Evolutionary conservation across 2,329 filamentous ascomycete genomes (phyloP), one percentile per base, ranked within the genome.

Genomic region (Pseudogymnoascus sp.): DNA sequence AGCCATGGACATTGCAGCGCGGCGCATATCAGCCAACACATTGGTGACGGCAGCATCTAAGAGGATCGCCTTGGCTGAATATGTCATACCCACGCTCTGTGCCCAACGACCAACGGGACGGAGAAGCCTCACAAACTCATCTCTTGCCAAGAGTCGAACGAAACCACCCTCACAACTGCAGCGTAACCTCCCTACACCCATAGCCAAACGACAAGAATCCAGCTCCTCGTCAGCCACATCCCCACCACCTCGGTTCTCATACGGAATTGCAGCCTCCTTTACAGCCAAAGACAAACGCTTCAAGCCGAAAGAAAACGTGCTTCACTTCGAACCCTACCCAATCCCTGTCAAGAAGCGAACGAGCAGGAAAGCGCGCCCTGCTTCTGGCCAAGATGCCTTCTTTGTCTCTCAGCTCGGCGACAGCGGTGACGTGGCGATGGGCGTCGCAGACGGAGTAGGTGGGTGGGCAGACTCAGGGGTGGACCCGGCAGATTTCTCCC

Each of bases 381-480:
- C 85, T 63, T 94, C 90, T 60, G 94, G 94, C 14, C 92, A 99
- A 76, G 94, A 99, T 81, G 91, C 94, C 63, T 97, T 97, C 78
- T 99, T 99, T 76, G 88, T 94, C 69, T 84, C 89, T 71, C 85
- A 87, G 23, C 79, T 97, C n/a, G 90, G 89, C 60, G 83, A 86
- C 66, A 83, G 82, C 1, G 81, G 85, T 38, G 81, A 86, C 41
- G 83, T 96, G 10, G 91, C 92, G 0, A 88, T 99, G 68, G 94
- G 91, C 16, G 84, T 99, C 23, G 92, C 92, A 61, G 94, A 99
- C 73, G 94, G 94, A 10, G 94, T 99, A 0, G 94, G 94, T 58
- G 94, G 94, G 37, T 99, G 94, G 92, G 85, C 89, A 66, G 90
- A 96, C 69, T 93, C 89, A 39, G 92, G 92, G 49, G 88, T 99